Conservation (phyloP, 371 early-diverging fungal genomes). For the Choanephora cucurbitarum region DNA sequence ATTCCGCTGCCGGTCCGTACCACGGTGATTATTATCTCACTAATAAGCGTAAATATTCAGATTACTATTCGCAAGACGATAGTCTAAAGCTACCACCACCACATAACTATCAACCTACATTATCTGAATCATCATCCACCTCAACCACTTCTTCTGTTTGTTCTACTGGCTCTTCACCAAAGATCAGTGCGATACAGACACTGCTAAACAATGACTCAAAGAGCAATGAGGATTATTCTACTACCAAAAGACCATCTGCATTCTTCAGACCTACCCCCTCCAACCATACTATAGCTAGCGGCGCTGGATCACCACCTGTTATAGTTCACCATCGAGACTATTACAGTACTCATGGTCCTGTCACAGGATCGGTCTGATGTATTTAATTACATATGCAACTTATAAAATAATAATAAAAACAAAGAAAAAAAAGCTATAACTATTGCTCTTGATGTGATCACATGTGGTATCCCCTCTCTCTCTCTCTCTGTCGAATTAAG, state of each 20-base stretch:
- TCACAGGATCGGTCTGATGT: too few relatives aligned
- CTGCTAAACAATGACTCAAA: neutral
- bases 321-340: neutral
- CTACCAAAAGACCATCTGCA: neutral
- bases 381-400: too few relatives aligned
- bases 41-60: conserved; percentile 7
- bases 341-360: too few relatives aligned
- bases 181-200: conserved; percentile 8
- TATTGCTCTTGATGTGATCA: too few relatives aligned
- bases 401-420: too few relatives aligned
- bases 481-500: too few relatives aligned
- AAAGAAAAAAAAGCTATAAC: too few relatives aligned
- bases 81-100: conserved; percentile 20
- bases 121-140: conserved; percentile 32
- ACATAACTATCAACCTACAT: conserved; percentile 20
- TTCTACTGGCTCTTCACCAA: conserved; percentile 20
- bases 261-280: neutral
- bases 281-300: neutral
- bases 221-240: neutral
- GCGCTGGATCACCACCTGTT: neutral
- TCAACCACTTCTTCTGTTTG: conserved; percentile 32
- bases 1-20: conserved; percentile 26
- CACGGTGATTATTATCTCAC: conserved; percentile 14
- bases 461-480: too few relatives aligned
- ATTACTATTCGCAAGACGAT: conserved; percentile 1